Evolutionary conservation across 805 yeast species (phyloP).

Genomic region (Candida insectalens): DNA sequence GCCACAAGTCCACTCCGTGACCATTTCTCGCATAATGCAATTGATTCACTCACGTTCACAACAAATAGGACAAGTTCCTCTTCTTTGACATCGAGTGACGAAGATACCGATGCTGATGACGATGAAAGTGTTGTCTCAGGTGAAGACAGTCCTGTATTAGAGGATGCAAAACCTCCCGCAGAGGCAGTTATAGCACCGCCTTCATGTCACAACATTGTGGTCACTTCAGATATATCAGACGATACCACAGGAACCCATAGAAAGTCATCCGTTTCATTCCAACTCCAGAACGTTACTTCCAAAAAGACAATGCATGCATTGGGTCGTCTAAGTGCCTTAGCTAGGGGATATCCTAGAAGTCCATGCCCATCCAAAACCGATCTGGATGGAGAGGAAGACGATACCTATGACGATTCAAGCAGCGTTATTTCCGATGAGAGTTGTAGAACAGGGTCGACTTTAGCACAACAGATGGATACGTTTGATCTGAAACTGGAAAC

Average conservation of each 20-base stretch:
- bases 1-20: slow-evolving; percentile 2
- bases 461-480: slow-evolving; percentile 1
- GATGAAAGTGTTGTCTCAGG: slow-evolving; percentile 14
- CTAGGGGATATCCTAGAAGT: neutral
- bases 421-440: slow-evolving; percentile 6
- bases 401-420: slow-evolving; percentile 5
- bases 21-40: neutral
- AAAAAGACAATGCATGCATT: neutral
- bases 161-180: too few species aligned
- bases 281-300: neutral
- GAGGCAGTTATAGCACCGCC: too few species aligned
- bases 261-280: slow-evolving; percentile 21
- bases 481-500: slow-evolving; percentile 55
- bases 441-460: neutral
- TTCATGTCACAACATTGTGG: slow-evolving; percentile 2
- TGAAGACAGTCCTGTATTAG: too few species aligned
- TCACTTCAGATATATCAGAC: slow-evolving; percentile 17
- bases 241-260: slow-evolving; percentile 13
- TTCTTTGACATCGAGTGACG: slow-evolving; percentile 12
- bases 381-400: neutral
- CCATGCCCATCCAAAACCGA: slow-evolving; percentile 1
- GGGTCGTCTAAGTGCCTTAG: neutral
- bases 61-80: neutral
- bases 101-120: slow-evolving; percentile 14
- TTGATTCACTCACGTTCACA: slow-evolving; percentile 1